Evolutionary conservation across 2,329 filamentous ascomycete species (phyloP), one percentile per base, ranked within the genome.

Genomic region (Cladorrhinum sp.): DNA sequence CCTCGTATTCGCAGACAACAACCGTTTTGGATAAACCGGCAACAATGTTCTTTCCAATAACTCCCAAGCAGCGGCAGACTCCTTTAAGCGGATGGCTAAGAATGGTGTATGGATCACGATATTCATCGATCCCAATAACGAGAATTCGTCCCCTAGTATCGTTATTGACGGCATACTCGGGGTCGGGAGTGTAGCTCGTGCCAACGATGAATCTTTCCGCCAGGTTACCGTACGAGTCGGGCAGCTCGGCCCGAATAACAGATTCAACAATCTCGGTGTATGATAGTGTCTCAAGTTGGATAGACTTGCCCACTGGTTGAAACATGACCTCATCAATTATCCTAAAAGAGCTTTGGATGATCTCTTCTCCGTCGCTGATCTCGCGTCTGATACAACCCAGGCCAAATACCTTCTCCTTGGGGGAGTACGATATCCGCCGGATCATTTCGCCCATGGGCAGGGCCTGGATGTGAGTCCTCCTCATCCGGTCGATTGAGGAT

Each of bases 261-360:
- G 89, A 87, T 74, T 98, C 95, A 2, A 97, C 85, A 50, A 98
- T 78, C 74, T 99, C 95, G 2, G 78, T 67, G 1, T 76, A 73
- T 1, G 74, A 72, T 0, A 75, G 76, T 7, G 70, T 71, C 10
- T 81, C 76, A 13, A 98, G 76, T 6, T 82, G 72, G 64, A 90
- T 88, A 0, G 87, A 85, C 66, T 89, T 75, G 1, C 85, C 91
- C 0, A 97, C 79, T 55, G 89, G 84, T 62, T 90, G 86, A 73
- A 98, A 96, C 18, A 91, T 79, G 32, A 97, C 86, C 70, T 98
- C 95, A 68, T 99, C 93, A 1, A 96, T 92, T 1, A 99, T 83
- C 68, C 89, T 89, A 70, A 99, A 90, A n/a, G 87, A 87, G 68
- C 90, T 93, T 9, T 85, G 83, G 12, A 96, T 82, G 2, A 87